These are phyloP conservation scores for Fremontodendron californicum DNA, from an alignment of 345 rosid species.

Conservation along the genomic window DNA sequence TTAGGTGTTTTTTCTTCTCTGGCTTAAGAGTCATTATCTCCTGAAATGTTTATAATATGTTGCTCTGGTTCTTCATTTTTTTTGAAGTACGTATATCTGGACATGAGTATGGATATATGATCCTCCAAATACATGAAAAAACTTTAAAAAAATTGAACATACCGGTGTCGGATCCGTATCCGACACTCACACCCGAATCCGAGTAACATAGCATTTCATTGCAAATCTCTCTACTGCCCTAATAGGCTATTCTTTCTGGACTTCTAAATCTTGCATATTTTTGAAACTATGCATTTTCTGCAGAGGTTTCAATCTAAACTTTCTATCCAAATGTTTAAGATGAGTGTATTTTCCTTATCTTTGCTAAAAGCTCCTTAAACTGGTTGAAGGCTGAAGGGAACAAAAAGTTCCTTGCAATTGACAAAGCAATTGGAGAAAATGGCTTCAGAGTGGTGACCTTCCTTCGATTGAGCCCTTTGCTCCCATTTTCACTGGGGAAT, in stretches of 20 bases:
- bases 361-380: conserved; percentile 52
- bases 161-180: too few species aligned
- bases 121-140: too few species aligned
- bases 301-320: not conserved
- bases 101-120: too few species aligned
- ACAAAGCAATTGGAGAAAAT: conserved; percentile 96
- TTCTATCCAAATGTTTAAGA: not conserved
- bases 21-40: not conserved
- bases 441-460: conserved; percentile 92
- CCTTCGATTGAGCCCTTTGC: conserved; percentile 91
- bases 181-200: too few species aligned
- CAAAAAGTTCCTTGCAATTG: conserved; percentile 92
- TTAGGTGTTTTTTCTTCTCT: not conserved
- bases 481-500: conserved; percentile 94
- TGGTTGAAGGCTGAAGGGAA: conserved; percentile 95
- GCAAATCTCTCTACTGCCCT: not conserved
- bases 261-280: not conserved
- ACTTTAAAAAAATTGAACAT: too few species aligned
- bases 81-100: too few species aligned
- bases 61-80: too few species aligned
- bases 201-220: too few species aligned
- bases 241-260: not conserved
- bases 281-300: not conserved
- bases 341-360: not conserved
- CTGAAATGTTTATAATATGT: not conserved